These are phyloP conservation scores for Amanita molliuscula DNA, from an alignment of 768 basidiomycete genomes.

Conservation along the genomic window DNA sequence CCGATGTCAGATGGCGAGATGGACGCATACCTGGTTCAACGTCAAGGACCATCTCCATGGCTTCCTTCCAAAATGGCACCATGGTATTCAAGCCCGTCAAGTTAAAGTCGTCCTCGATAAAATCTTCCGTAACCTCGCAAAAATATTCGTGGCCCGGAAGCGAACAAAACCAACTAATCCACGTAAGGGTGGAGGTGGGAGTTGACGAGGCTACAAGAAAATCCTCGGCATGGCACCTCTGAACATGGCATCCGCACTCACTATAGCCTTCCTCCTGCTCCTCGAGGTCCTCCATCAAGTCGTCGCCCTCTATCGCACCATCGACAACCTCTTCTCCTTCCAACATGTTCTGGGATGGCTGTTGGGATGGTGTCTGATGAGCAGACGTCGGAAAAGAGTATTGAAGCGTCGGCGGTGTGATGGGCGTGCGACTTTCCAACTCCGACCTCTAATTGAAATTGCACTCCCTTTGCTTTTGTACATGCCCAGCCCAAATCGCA, in stretches of 20 bases:
- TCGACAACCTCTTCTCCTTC: slow-evolving; percentile 57
- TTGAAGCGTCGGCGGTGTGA: slow-evolving; percentile 14
- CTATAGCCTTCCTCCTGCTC: slow-evolving; percentile 72
- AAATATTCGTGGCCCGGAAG: slow-evolving; percentile 96
- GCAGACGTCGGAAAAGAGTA: slow-evolving; percentile 22
- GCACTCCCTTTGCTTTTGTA: slow-evolving; percentile 38
- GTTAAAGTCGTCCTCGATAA: slow-evolving; percentile 99
- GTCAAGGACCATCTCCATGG: slow-evolving; percentile 99
- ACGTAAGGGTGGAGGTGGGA: slow-evolving; percentile 84
- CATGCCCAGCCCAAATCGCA: slow-evolving; percentile 38
- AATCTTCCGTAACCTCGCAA: slow-evolving; percentile 96
- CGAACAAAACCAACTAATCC: slow-evolving; percentile 96
- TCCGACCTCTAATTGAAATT: slow-evolving; percentile 27
- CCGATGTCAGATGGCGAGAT: slow-evolving; percentile 5
- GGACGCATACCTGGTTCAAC: slow-evolving; percentile 85
- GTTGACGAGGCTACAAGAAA: slow-evolving; percentile 48
- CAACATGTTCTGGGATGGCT: slow-evolving; percentile 39
- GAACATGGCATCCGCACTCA: slow-evolving; percentile 33
- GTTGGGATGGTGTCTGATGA: slow-evolving; percentile 25
- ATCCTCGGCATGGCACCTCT: slow-evolving; percentile 13
- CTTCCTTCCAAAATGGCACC: slow-evolving; percentile 99
- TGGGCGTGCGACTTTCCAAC: slow-evolving; percentile 19
- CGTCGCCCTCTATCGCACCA: slow-evolving; percentile 54
- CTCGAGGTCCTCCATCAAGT: slow-evolving; percentile 77
- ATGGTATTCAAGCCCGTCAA: slow-evolving; percentile 89